A percentile compares a stretch with the other conserved stretches of the same genome.
Evolutionary conservation across 2,329 filamentous ascomycete genomes (phyloP).

Genomic region (Myriosclerotinia duriaeana): DNA sequence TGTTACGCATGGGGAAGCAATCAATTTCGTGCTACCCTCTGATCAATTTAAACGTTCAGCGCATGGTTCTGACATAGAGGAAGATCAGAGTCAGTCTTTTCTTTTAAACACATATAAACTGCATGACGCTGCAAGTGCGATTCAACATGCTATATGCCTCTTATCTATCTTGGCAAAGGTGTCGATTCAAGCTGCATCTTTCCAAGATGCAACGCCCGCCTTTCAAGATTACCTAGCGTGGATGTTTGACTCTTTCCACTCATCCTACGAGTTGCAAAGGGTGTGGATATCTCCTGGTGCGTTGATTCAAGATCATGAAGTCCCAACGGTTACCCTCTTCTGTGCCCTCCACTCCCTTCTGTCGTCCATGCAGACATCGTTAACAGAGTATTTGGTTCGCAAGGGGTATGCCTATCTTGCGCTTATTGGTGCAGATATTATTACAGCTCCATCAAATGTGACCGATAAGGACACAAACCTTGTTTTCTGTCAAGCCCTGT

Average conservation of each 20-base stretch:
- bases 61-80: conserved; percentile 22
- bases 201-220: conserved; percentile 36
- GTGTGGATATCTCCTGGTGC: conserved; percentile 24
- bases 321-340: conserved; percentile 29
- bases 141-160: conserved; percentile 36
- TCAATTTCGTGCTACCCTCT: conserved; percentile 32
- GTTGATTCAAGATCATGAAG: conserved; percentile 23
- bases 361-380: conserved; percentile 26
- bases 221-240: conserved; percentile 40
- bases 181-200: conserved; percentile 33
- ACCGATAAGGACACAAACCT: conserved; percentile 25
- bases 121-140: conserved; percentile 27
- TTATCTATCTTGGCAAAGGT: conserved; percentile 38
- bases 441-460: conserved; percentile 29
- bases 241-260: conserved; percentile 39
- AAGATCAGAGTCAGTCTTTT: not conserved
- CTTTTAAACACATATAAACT: conserved; percentile 36
- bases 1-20: conserved; percentile 23
- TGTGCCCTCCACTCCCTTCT: conserved; percentile 33
- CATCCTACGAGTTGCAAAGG: conserved; percentile 32
- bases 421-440: conserved; percentile 34
- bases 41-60: conserved; percentile 27
- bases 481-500: conserved; percentile 31
- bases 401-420: conserved; percentile 38
- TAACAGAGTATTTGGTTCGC: conserved; percentile 33